These are phyloP conservation scores for Wallacemonas sp. DNA, from an alignment of 208 protist species.

Conservation along the genomic window DNA sequence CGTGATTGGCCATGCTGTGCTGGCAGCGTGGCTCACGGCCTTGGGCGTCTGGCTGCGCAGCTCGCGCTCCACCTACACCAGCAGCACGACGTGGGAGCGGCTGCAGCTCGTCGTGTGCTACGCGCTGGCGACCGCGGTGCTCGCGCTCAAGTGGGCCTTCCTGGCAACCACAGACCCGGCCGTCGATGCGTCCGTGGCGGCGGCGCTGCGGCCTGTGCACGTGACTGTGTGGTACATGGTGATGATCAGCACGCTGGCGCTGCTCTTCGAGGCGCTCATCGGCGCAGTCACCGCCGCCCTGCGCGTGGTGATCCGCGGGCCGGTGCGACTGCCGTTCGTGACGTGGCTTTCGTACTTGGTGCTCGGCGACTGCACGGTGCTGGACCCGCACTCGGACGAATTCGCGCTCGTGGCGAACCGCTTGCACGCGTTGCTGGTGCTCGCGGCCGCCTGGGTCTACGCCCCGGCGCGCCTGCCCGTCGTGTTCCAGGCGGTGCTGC, in stretches of 20 bases:
- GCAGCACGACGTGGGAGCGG: conserved; percentile 3
- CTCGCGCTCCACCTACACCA: neutral
- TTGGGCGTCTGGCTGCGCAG: conserved; percentile 27
- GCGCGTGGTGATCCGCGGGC: conserved; percentile 16
- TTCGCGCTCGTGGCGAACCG: conserved; percentile 39
- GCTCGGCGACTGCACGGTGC: neutral
- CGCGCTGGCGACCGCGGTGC: conserved; percentile 15
- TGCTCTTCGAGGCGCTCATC: conserved; percentile 23
- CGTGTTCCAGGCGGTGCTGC: conserved; percentile 54
- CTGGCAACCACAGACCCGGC: conserved; percentile 34
- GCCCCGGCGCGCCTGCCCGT: conserved; percentile 32
- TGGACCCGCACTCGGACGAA: conserved; percentile 60
- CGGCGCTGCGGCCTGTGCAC: neutral
- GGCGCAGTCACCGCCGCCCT: conserved; percentile 22
- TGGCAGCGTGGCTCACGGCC: conserved; percentile 30
- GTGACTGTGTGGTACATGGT: conserved; percentile 45
- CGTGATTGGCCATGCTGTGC: conserved; percentile 29
- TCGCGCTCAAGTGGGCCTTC: conserved; percentile 67
- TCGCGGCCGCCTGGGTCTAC: conserved; percentile 46
- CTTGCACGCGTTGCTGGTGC: conserved; percentile 28
- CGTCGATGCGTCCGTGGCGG: neutral
- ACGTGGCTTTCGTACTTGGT: neutral
- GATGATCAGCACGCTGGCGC: conserved; percentile 39
- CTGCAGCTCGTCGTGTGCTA: conserved; percentile 21
- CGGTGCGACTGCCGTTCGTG: conserved; percentile 27